These are phyloP conservation scores for Solanum tarijense DNA, from an alignment of 257 asterid species.

Conservation along the genomic window DNA sequence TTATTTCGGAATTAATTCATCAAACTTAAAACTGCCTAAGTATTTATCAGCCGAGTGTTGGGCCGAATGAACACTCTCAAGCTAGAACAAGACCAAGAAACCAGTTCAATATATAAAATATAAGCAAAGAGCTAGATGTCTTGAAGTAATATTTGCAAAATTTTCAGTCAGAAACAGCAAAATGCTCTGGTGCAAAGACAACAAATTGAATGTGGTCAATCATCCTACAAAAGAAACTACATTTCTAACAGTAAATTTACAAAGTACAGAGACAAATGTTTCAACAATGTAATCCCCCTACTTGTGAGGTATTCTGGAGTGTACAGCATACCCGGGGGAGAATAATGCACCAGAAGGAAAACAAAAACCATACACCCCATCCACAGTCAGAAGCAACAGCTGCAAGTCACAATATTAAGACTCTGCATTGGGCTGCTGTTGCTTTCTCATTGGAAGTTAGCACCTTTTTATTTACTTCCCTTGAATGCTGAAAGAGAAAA, in stretches of 20 bases:
- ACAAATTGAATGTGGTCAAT: constrained; percentile 4
- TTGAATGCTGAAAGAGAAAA: constrained; percentile 90
- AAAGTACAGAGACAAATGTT: background rate
- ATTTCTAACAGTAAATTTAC: constrained; percentile 1
- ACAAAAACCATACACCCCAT: background rate
- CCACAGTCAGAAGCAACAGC: background rate
- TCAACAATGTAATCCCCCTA: background rate
- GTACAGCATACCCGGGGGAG: background rate
- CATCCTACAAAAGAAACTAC: constrained; percentile 1
- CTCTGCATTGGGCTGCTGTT: background rate
- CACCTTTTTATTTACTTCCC: background rate
- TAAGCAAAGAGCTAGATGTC: background rate
- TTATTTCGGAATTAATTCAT: background rate
- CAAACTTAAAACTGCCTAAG: background rate
- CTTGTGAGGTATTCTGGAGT: background rate
- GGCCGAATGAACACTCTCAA: background rate
- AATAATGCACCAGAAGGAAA: background rate
- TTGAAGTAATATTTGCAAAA: background rate
- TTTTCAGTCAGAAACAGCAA: background rate
- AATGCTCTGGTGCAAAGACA: background rate
- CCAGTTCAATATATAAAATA: background rate
- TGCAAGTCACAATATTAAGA: background rate
- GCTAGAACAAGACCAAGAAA: background rate
- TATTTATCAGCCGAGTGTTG: background rate
- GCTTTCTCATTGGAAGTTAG: constrained; percentile 14